Evolutionary conservation across 2,329 filamentous ascomycete species (phyloP).

Genomic region (Didymella lethalis): DNA sequence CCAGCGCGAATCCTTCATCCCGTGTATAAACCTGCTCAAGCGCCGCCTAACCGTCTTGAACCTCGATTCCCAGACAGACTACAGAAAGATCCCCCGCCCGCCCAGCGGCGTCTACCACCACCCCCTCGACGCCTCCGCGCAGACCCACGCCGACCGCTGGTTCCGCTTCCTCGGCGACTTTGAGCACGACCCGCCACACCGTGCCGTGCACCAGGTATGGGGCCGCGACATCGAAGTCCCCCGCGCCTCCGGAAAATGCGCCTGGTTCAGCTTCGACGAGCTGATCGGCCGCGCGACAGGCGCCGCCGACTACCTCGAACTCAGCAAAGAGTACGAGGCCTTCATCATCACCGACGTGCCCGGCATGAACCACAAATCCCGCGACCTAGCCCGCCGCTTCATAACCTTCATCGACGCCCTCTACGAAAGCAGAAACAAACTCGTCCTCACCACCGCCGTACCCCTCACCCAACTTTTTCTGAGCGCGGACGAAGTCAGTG

Average conservation of each 20-base stretch:
- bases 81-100: slow-evolving; percentile 93
- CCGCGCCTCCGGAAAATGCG: slow-evolving; percentile 83
- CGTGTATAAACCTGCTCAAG: slow-evolving; percentile 92
- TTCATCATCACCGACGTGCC: slow-evolving; percentile 93
- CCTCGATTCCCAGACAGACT: slow-evolving; percentile 93
- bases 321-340: slow-evolving; percentile 87
- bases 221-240: slow-evolving; percentile 89
- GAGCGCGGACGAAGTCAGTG: slow-evolving; percentile 62
- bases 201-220: slow-evolving; percentile 86
- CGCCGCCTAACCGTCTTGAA: slow-evolving; percentile 86
- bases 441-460: slow-evolving; percentile 89
- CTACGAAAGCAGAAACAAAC: slow-evolving; percentile 87
- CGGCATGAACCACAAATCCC: slow-evolving; percentile 84
- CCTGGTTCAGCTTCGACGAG: slow-evolving; percentile 92
- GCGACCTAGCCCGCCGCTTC: slow-evolving; percentile 89
- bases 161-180: slow-evolving; percentile 92
- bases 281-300: slow-evolving; percentile 88
- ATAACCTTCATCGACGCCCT: slow-evolving; percentile 98
- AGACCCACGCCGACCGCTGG: slow-evolving; percentile 89
- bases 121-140: slow-evolving; percentile 78
- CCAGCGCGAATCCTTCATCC: slow-evolving; percentile 92
- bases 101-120: slow-evolving; percentile 94
- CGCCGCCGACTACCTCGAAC: slow-evolving; percentile 93
- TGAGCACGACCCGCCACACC: slow-evolving; percentile 75
- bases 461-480: slow-evolving; percentile 88